Conservation (phyloP, 2,329 filamentous ascomycete species). For the Bipolaris gigantea region DNA sequence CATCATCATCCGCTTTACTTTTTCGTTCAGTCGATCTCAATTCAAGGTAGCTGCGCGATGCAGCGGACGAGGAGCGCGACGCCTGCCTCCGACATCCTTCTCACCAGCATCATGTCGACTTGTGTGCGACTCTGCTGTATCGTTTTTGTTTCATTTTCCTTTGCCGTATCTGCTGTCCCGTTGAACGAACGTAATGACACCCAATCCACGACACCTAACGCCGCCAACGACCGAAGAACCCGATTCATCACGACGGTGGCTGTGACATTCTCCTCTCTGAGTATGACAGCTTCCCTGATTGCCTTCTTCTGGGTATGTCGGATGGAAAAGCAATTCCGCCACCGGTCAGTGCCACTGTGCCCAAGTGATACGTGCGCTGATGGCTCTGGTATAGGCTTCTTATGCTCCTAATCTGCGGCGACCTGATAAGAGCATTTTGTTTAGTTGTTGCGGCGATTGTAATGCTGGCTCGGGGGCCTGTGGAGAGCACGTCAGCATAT, state of each 20-base stretch:
- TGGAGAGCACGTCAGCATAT: slow-evolving; percentile 57
- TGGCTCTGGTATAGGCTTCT: slow-evolving; percentile 59
- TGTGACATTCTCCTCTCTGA: slow-evolving; percentile 50
- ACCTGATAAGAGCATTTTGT: slow-evolving; percentile 71
- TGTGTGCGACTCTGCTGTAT: background rate
- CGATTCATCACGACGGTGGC: slow-evolving; percentile 41
- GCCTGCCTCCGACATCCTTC: background rate
- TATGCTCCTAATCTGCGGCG: slow-evolving; percentile 71
- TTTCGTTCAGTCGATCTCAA: slow-evolving; percentile 1
- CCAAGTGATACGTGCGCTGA: background rate
- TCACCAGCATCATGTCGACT: background rate
- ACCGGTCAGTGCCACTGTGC: slow-evolving; percentile 58
- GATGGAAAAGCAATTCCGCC: slow-evolving; percentile 74
- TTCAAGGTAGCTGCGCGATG: background rate
- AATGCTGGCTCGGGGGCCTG: slow-evolving; percentile 56
- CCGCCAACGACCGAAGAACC: slow-evolving; percentile 16
- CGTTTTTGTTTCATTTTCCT: background rate
- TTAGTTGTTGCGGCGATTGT: slow-evolving; percentile 67
- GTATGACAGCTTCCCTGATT: slow-evolving; percentile 58
- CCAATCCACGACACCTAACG: slow-evolving; percentile 4
- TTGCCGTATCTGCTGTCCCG: background rate
- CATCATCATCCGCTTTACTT: background rate
- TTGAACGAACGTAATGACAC: slow-evolving; percentile 1
- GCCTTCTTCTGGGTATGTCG: slow-evolving; percentile 72
- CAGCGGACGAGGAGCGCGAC: background rate